Evolutionary conservation across 1,139 yeast genomes (phyloP).

Genomic region (Suhomyces maxii): DNA sequence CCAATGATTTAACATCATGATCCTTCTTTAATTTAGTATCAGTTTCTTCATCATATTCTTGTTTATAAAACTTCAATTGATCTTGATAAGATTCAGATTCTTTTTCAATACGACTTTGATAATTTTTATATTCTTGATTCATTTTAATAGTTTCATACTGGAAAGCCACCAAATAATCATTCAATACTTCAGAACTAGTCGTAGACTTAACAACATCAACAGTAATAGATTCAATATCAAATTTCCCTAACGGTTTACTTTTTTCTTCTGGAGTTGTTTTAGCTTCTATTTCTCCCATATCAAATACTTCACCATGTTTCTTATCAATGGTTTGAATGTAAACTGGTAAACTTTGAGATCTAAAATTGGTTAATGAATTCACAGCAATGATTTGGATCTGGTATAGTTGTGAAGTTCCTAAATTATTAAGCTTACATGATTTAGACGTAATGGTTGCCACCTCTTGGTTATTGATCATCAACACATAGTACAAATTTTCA

Average conservation of each 20-base stretch:
- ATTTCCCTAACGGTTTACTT: neutral
- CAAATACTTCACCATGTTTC: constrained; percentile 4
- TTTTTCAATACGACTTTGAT: constrained; percentile 18
- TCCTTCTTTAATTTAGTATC: constrained; percentile 34
- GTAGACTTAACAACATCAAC: constrained; percentile 11
- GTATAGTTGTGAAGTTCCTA: constrained; percentile 31
- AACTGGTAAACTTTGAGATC: constrained; percentile 37
- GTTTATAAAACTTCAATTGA: constrained; percentile 21
- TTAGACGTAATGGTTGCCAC: constrained; percentile 40
- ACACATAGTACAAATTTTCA: constrained; percentile 37
- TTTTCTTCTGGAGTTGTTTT: neutral
- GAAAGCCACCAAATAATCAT: constrained; percentile 24
- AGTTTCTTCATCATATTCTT: constrained; percentile 34
- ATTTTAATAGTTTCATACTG: constrained; percentile 32
- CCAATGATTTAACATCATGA: constrained; percentile 34
- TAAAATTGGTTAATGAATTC: constrained; percentile 37
- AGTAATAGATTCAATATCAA: constrained; percentile 11
- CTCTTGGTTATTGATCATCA: constrained; percentile 39
- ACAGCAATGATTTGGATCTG: constrained; percentile 43
- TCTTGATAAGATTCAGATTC: constrained; percentile 28
- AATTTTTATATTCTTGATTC: constrained; percentile 26
- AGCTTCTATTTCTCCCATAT: constrained; percentile 3
- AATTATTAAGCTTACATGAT: constrained; percentile 39
- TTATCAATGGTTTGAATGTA: constrained; percentile 19
- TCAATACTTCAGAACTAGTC: constrained; percentile 18